Base-by-base conservation (phyloP, 2,329 filamentous ascomycete species). In the Fusarium avenaceum region DNA sequence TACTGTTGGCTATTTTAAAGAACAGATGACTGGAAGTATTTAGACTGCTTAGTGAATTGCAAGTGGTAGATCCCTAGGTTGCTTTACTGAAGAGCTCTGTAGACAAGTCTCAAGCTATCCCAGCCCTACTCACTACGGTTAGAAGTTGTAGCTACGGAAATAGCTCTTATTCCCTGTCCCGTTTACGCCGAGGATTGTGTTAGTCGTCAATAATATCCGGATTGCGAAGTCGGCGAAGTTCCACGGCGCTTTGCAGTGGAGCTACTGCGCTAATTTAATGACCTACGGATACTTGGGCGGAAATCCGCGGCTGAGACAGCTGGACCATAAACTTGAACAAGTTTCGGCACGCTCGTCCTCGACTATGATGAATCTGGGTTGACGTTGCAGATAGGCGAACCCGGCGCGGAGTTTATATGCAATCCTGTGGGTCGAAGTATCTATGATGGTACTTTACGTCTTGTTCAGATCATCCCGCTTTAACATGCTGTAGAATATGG, bases 361-460 rank as follows among this genome's bases (percentile, higher is more conserved):
- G 4, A 30, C 52, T 47, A 53, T 52, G 30, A 45, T 57, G 38
- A 26, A 47, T 54, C 51, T 59, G 46, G 42, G 51, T 10, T 38
- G n/a, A 38, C 17, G 33, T 55, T 45, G 28, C 14, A 33, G 67
- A 70, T 70, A 61, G 63, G 67, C 67, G 67, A 70, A 49, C 35
- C n/a, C n/a, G 39, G 32, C 47, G 47, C 56, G 50, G 54, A 52
- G 47, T 56, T 45, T 38, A 26, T 17, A 28, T 47, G n/a, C 51
- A n/a, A 48, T 24, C 15, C 19, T 28, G 50, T 63, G 49, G 39
- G 44, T 57, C 43, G 28, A 24, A 63, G 44, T 19, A 30, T 30
- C 10, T 10, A 30, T 11, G 28, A 30, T 40, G 39, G 46, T 24
- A 57, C n/a, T 52, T 45, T 14, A 15, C 8, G n/a, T 45, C 30